These are phyloP conservation scores for Peronospora farinosa DNA, from an alignment of 352 stramenopile species.

Conservation along the genomic window DNA sequence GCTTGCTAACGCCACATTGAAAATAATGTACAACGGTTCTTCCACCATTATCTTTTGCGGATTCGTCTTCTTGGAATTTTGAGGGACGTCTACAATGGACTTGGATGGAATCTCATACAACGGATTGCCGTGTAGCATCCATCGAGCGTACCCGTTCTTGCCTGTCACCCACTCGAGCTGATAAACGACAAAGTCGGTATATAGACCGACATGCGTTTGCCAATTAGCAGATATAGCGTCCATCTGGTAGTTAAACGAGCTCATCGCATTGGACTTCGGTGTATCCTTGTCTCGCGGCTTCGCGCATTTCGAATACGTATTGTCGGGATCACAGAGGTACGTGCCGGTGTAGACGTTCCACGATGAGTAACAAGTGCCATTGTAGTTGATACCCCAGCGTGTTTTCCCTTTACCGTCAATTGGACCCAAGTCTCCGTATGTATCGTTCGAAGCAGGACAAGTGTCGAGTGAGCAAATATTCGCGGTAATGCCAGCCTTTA, in stretches of 20 bases:
- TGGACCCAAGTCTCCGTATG: slow-evolving; percentile 33
- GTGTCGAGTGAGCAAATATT: slow-evolving; percentile 35
- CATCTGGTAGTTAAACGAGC: slow-evolving; percentile 71
- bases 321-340: slow-evolving; percentile 56
- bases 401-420: slow-evolving; percentile 30
- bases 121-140: slow-evolving; percentile 46
- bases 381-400: slow-evolving; percentile 61
- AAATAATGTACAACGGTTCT: slow-evolving; percentile 89
- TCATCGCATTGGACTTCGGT: slow-evolving; percentile 42
- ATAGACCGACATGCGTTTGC: slow-evolving; percentile 47
- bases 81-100: slow-evolving; percentile 40
- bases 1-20: slow-evolving; percentile 90
- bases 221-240: slow-evolving; percentile 76
- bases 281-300: slow-evolving; percentile 27
- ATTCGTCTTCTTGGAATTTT: slow-evolving; percentile 41
- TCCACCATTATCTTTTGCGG: slow-evolving; percentile 62
- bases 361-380: slow-evolving; percentile 52
- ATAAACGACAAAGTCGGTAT: slow-evolving; percentile 50
- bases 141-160: slow-evolving; percentile 52
- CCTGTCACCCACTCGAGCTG: slow-evolving; percentile 72
- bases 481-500: slow-evolving; percentile 32
- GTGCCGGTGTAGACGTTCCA: slow-evolving; percentile 67
- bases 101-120: slow-evolving; percentile 55
- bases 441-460: slow-evolving; percentile 43
- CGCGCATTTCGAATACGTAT: slow-evolving; percentile 33